Evolutionary conservation across 1,139 yeast genomes (phyloP), one percentile per base, ranked within the genome.

Genomic region (Yamadazyma friedrichii): DNA sequence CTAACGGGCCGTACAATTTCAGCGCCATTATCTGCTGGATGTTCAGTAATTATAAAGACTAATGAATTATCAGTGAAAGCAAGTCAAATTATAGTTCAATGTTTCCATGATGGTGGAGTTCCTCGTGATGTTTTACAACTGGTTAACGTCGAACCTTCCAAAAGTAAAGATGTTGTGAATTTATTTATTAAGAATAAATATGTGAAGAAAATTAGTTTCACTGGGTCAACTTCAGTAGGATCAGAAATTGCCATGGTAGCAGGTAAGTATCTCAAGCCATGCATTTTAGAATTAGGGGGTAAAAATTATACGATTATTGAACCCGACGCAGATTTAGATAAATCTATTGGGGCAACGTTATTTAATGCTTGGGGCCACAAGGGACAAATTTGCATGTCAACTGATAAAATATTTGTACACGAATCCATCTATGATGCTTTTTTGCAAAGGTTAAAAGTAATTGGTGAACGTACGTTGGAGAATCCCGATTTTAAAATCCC

Each of bases 1-100:
- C 58, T 74, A 34, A 56, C 64, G 6, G 58, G 61, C 11, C 54
- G 78, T 42, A 57, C 74, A 2, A 59, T 73, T 3, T 48, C 59
- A 15, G 72, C 74, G 4, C 78, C 78, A 2, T 54, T 74, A 39
- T 69, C 72, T 25, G 78, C 78, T n/a, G 78, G 78, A 1, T 72
- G 78, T 48, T 70, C 77, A 0, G 77, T 74, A n/a, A 52, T 73
- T 12, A 46, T 63, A 32, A 71, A 71, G 43, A 54, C 74, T 0
- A 56, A 71, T 4, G 76, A 73, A 37, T 57, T 62, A 39, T 57
- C 75, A 2, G 67, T 76, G 0, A 42, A 45, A 30, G 38, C 59
- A 2, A 51, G 67, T 1, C 61, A 66, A 46, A 37, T 67, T 11
- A 47, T 64, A 29, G 67, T 61, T 3, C 56, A 63, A 39, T 54